Conservation (phyloP, 495 filamentous ascomycete species). For the Parathielavia hyrcaniae region DNA sequence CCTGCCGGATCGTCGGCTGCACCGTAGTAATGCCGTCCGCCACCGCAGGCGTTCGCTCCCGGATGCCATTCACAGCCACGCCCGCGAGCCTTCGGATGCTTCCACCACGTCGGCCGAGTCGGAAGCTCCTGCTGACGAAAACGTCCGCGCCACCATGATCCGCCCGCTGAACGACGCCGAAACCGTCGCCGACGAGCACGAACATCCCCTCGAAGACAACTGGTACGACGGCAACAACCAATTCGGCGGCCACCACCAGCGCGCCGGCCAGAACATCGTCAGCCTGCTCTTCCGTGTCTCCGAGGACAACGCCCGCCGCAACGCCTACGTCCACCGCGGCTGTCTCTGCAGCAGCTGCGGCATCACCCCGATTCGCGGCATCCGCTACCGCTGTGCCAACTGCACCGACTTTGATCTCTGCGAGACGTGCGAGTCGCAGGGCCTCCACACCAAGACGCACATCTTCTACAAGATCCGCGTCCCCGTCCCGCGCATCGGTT, state of each 20-base stretch:
- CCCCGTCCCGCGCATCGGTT: conserved; percentile 43
- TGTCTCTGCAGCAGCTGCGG: conserved; percentile 86
- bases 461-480: conserved; percentile 80
- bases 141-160: conserved; percentile 31
- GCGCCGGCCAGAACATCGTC: conserved; percentile 68
- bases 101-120: conserved; percentile 38
- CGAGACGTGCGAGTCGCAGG: conserved; percentile 78
- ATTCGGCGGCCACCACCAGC: conserved; percentile 38
- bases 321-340: conserved; percentile 91
- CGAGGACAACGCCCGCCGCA: conserved; percentile 70
- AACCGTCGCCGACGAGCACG: conserved; percentile 56
- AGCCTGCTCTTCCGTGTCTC: conserved; percentile 72
- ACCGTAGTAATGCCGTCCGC: conserved; percentile 55
- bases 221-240: conserved; percentile 37
- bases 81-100: conserved; percentile 22
- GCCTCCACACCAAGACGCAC: conserved; percentile 84
- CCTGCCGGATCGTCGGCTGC: conserved; percentile 36
- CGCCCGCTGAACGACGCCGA: conserved; percentile 48
- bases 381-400: conserved; percentile 86
- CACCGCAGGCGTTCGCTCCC: conserved; percentile 37
- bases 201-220: conserved; percentile 53
- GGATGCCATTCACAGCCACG: conserved; percentile 13
- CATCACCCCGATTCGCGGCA: conserved; percentile 78
- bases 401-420: conserved; percentile 89
- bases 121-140: conserved; percentile 45